These are phyloP conservation scores for Hyparrhenia diplandra DNA, from an alignment of 176 grass and related monocot species.

Conservation along the genomic window DNA sequence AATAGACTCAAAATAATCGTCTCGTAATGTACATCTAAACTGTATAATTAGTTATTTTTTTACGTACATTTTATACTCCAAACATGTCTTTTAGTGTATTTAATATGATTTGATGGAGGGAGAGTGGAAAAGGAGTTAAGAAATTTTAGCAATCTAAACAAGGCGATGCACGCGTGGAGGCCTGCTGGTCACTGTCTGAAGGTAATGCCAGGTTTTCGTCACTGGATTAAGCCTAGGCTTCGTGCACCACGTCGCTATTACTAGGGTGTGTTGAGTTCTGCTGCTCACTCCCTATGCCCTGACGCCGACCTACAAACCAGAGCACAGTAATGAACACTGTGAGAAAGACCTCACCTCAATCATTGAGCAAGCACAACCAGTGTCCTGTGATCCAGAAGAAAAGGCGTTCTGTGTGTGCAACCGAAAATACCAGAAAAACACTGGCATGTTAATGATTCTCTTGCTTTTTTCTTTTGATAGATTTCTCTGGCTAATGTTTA, in stretches of 20 bases:
- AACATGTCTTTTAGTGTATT: too few relatives aligned
- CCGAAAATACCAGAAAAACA: neutral
- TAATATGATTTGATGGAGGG: too few relatives aligned
- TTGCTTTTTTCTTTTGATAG: too few relatives aligned
- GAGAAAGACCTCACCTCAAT: neutral
- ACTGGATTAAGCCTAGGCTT: neutral
- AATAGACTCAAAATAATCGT: too few relatives aligned
- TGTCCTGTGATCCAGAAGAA: neutral
- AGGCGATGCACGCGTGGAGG: too few relatives aligned
- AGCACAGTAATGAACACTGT: neutral
- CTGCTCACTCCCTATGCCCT: neutral
- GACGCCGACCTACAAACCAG: slow-evolving; percentile 1
- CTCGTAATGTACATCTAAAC: too few relatives aligned
- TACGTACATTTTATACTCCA: too few relatives aligned
- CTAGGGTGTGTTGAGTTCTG: neutral
- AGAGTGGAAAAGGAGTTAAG: too few relatives aligned
- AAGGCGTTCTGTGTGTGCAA: neutral
- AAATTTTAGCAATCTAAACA: too few relatives aligned
- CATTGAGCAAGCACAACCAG: neutral
- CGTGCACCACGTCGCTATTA: neutral
- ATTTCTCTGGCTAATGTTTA: neutral
- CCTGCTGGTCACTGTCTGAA: neutral
- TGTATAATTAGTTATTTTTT: too few relatives aligned
- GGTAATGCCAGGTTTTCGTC: neutral
- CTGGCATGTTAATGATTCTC: neutral